These are phyloP conservation scores for Alternaria dauci DNA, from an alignment of 2,329 filamentous ascomycete species.

Conservation along the genomic window DNA sequence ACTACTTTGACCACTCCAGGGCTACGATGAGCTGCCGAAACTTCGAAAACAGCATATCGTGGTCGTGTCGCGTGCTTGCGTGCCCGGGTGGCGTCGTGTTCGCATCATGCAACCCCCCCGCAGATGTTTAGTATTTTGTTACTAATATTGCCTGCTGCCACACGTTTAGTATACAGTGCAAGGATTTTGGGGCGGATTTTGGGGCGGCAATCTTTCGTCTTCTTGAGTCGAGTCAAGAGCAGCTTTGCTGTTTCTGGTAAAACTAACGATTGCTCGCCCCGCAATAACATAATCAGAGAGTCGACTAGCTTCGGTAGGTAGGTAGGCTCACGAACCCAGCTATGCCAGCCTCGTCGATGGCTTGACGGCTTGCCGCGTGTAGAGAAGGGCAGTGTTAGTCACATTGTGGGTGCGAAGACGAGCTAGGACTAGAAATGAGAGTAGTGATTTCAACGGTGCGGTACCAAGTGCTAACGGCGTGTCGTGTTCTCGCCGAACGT, in stretches of 20 bases:
- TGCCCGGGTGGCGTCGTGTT: neutral
- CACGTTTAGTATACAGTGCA: neutral
- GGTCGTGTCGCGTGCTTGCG: neutral
- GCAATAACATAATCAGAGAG: neutral
- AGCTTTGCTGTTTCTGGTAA: neutral
- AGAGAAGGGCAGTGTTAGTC: neutral
- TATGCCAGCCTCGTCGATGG: neutral
- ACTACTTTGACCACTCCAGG: neutral
- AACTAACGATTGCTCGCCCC: neutral
- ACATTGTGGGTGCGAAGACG: neutral
- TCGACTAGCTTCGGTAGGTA: neutral
- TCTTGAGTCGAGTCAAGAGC: neutral
- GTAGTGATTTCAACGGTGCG: neutral
- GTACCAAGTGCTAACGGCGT: neutral
- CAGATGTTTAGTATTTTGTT: neutral
- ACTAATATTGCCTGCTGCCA: neutral
- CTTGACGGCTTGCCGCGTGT: neutral
- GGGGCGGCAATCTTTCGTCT: neutral
- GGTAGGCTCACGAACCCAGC: neutral
- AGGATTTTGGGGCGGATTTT: neutral
- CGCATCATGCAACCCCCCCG: neutral
- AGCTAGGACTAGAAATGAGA: neutral
- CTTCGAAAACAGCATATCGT: neutral
- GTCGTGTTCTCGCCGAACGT: neutral
- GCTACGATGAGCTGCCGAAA: neutral